Conservation (phyloP, 2,329 filamentous ascomycete genomes). For the Diaporthe vexans region DNA sequence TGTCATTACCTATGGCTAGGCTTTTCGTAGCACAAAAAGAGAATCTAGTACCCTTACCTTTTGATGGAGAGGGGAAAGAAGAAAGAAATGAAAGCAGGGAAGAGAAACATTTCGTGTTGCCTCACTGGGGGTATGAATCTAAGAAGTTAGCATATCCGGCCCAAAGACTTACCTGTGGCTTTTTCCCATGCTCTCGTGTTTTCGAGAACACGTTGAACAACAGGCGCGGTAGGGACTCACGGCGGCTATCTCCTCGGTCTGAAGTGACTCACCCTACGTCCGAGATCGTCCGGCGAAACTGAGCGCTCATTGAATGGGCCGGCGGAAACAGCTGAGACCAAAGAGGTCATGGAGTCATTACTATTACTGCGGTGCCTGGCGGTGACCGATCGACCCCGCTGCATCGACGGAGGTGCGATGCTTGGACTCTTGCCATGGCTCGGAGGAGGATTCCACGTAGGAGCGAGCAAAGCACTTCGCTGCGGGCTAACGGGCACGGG, state of each 20-base stretch:
- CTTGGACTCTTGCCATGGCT: background rate
- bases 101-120: background rate
- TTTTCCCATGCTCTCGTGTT: background rate
- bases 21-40: background rate
- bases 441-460: background rate
- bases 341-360: too few relatives aligned
- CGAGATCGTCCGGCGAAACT: background rate
- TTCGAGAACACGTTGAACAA: background rate
- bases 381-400: too few relatives aligned
- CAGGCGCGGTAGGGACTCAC: background rate
- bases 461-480: too few relatives aligned
- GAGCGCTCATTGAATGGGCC: background rate
- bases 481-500: too few relatives aligned
- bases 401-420: background rate
- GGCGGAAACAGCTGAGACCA: background rate
- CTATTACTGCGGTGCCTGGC: too few relatives aligned
- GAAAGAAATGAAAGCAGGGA: too few relatives aligned
- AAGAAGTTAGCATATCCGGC: background rate
- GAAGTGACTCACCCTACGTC: background rate
- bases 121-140: background rate
- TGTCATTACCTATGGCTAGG: background rate
- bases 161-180: background rate
- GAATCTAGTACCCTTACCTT: too few relatives aligned
- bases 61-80: background rate
- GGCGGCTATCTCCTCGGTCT: background rate